Evolutionary conservation across 768 basidiomycete species (phyloP).

Genomic region (Brasilioporus rufonigricans): DNA sequence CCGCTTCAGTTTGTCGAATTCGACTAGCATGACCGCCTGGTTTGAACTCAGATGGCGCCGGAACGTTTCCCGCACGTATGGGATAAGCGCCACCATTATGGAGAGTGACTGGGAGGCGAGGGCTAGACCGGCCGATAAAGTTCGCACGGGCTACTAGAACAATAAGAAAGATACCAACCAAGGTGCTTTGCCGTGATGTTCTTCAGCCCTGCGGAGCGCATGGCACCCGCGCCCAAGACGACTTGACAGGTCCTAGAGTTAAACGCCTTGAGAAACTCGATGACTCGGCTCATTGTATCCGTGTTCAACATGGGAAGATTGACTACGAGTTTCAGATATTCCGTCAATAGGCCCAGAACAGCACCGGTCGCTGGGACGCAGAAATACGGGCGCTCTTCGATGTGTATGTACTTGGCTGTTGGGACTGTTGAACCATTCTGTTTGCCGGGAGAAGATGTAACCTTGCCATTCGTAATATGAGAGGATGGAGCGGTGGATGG

Average conservation of each 20-base stretch:
- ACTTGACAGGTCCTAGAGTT: conserved; percentile 98
- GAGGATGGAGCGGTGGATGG: background rate
- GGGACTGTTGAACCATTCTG: conserved; percentile 23
- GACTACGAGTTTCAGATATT: conserved; percentile 86
- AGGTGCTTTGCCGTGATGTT: conserved; percentile 99
- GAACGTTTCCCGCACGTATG: conserved; percentile 94
- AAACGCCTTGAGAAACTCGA: conserved; percentile 96
- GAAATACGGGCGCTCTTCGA: conserved; percentile 86
- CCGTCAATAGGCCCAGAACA: conserved; percentile 66
- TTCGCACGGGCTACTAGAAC: conserved; percentile 13
- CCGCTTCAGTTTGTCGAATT: conserved; percentile 98
- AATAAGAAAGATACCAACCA: conserved; percentile 47
- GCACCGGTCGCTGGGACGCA: conserved; percentile 83
- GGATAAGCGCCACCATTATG: conserved; percentile 90
- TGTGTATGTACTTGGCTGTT: conserved; percentile 58
- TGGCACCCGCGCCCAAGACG: conserved; percentile 97
- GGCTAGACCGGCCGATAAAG: conserved; percentile 45
- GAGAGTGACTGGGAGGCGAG: conserved; percentile 96
- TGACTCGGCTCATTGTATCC: conserved; percentile 90
- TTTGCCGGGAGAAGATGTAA: conserved; percentile 17
- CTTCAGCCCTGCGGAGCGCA: conserved; percentile 95
- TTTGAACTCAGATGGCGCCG: conserved; percentile 90
- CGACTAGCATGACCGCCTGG: conserved; percentile 94
- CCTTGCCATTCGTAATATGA: conserved; percentile 9
- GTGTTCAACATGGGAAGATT: conserved; percentile 88